Evolutionary conservation across 176 grass and related monocot species (phyloP).

Genomic region (Musa itinerans): DNA sequence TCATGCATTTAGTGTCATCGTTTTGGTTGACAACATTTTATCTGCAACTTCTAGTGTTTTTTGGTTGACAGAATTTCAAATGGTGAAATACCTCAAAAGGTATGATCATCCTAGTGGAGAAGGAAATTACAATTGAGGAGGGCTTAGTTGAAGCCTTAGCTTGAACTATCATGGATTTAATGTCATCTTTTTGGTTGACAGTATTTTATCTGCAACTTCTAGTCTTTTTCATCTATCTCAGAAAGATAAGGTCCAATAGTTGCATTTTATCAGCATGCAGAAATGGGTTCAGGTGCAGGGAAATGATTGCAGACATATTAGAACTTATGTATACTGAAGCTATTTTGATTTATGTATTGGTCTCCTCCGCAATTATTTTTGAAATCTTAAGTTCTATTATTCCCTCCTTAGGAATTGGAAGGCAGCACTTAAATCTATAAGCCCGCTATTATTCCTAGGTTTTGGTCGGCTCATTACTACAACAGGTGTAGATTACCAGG

Average conservation of each 20-base stretch:
- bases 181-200: not conserved
- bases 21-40: not conserved
- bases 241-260: not conserved
- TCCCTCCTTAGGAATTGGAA: conserved; percentile 56
- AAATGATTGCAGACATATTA: not conserved
- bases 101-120: not conserved
- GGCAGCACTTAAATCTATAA: conserved; percentile 43
- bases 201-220: not conserved
- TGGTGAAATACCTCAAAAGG: not conserved
- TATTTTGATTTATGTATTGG: not conserved
- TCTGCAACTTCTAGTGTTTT: not conserved
- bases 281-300: not conserved
- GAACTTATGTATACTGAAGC: not conserved
- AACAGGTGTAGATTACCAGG: conserved; percentile 86
- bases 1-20: not conserved
- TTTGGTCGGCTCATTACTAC: conserved; percentile 91
- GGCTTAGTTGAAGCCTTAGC: not conserved
- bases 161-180: not conserved
- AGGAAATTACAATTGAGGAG: too few species aligned
- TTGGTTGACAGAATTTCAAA: not conserved
- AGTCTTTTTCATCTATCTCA: not conserved
- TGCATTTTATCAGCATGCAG: not conserved
- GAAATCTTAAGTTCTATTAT: conserved; percentile 25
- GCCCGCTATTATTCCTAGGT: conserved; percentile 76
- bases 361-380: conserved; percentile 11